Evolutionary conservation across 306 rosid species (phyloP).

Genomic region (barrel medic (Medicago truncatula)): MtrunA17r5.0-ANR NC_053044.1:57136501-57137000

Average conservation of each 20-base stretch:
- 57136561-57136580: not conserved
- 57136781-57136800: not conserved
- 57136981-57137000: too few relatives aligned
- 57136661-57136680: conserved; percentile 60
- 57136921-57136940: too few relatives aligned
- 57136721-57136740: conserved; percentile 39
- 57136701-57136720: conserved; percentile 42
- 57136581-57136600: not conserved
- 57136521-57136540: conserved; percentile 27
- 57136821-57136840: too few relatives aligned
- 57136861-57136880: too few relatives aligned
- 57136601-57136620: conserved; percentile 30
- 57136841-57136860: too few relatives aligned
- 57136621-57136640: conserved; percentile 54
- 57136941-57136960: too few relatives aligned
- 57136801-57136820: too few relatives aligned
- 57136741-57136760: not conserved
- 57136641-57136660: conserved; percentile 51
- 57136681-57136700: conserved; percentile 59
- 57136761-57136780: not conserved
- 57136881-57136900: too few relatives aligned
- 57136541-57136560: conserved; percentile 42
- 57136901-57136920: too few relatives aligned
- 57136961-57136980: too few relatives aligned
- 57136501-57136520: conserved; percentile 20